Evolutionary conservation across 225 moss, liverwort and hornwort species (phyloP).

Genomic region (Asterella californica): DNA sequence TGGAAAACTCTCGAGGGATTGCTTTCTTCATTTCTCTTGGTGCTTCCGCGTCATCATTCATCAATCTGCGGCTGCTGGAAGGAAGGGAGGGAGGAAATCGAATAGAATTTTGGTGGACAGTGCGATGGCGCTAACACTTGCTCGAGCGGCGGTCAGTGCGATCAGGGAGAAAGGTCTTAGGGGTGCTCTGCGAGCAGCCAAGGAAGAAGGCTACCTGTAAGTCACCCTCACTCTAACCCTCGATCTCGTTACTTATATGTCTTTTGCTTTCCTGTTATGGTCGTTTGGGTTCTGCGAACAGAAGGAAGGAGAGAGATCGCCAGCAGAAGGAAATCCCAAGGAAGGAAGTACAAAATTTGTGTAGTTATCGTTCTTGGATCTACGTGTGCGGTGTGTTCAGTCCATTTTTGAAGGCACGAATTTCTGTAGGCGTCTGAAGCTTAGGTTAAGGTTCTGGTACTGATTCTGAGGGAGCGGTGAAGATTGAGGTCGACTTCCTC

Average conservation of each 20-base stretch:
- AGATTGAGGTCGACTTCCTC: too few species aligned
- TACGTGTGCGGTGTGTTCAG: too few species aligned
- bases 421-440: too few species aligned
- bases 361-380: background rate
- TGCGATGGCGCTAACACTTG: slow-evolving; percentile 56
- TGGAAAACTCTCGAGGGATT: too few species aligned
- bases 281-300: background rate
- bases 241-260: background rate
- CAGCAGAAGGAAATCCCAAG: background rate
- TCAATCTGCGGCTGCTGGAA: background rate
- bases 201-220: slow-evolving; percentile 55
- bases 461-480: too few species aligned
- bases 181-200: slow-evolving; percentile 51
- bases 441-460: too few species aligned
- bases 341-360: background rate
- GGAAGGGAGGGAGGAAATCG: background rate
- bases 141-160: slow-evolving; percentile 47
- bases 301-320: too few species aligned
- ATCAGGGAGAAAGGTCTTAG: slow-evolving; percentile 58
- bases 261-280: too few species aligned
- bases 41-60: too few species aligned
- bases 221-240: background rate
- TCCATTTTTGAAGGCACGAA: too few species aligned
- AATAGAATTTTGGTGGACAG: background rate
- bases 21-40: too few species aligned